Conservation (phyloP, 129 eudicot genomes). For the Dittrichia graveolens region DNA sequence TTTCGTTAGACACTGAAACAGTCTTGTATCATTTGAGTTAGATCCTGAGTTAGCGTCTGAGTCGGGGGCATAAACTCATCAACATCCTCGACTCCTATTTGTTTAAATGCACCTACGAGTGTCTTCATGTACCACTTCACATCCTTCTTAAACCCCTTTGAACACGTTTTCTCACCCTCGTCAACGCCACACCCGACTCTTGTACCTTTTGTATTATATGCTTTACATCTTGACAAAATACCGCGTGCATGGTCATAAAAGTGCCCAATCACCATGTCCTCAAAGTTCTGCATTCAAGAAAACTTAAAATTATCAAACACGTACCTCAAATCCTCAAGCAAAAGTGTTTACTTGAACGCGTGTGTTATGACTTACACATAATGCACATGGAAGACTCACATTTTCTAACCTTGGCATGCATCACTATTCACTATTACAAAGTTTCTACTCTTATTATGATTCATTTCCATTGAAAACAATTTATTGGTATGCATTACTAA, state of each 20-base stretch:
- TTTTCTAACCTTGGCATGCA: no score
- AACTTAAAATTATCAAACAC: conserved; percentile 21
- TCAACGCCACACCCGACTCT: conserved; percentile 66
- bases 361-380: background rate
- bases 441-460: no score
- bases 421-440: no score
- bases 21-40: conserved; percentile 38
- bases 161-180: conserved; percentile 50
- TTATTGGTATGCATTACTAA: background rate
- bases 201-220: conserved; percentile 52
- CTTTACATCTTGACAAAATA: conserved; percentile 64
- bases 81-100: conserved; percentile 58
- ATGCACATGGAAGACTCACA: background rate
- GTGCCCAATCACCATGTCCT: conserved; percentile 75
- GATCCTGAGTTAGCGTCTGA: background rate
- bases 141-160: conserved; percentile 41
- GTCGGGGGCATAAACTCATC: conserved; percentile 47
- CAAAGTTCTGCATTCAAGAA: conserved; percentile 66
- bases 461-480: background rate
- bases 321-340: no score
- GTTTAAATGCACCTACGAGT: conserved; percentile 50
- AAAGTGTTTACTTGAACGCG: background rate
- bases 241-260: conserved; percentile 52
- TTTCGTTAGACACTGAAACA: conserved; percentile 23
- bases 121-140: conserved; percentile 42